phyloP scores from a whole-genome alignment of 1,284 basidiomycete genomes.

The Sutorius eximius region DNA sequence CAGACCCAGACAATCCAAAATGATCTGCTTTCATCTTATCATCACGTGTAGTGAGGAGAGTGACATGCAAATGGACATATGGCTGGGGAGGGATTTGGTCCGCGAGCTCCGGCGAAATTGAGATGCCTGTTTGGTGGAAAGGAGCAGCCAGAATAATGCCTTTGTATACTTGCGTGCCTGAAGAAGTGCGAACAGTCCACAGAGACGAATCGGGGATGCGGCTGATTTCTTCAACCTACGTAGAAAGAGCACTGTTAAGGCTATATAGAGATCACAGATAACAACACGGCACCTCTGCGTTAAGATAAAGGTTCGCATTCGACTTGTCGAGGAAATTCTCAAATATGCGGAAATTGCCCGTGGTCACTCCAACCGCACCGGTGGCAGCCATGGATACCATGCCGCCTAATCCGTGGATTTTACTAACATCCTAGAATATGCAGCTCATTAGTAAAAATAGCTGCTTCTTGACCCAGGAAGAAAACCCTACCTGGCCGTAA shows the following conservation, averaged over 20 bases:
- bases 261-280: background rate
- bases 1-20: constrained; percentile 57
- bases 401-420: constrained; percentile 83
- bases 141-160: constrained; percentile 79
- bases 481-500: constrained; percentile 72
- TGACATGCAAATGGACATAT: constrained; percentile 88
- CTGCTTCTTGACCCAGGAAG: background rate
- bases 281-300: constrained; percentile 55
- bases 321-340: constrained; percentile 75
- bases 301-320: constrained; percentile 66
- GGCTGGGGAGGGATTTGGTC: constrained; percentile 62
- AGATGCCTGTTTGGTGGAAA: constrained; percentile 62
- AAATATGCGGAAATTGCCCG: constrained; percentile 89
- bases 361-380: constrained; percentile 67
- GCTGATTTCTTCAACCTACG: constrained; percentile 53
- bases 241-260: background rate
- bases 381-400: constrained; percentile 71
- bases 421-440: constrained; percentile 55
- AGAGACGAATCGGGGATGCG: constrained; percentile 39
- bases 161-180: constrained; percentile 52
- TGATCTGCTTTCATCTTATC: constrained; percentile 64
- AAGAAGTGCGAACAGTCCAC: constrained; percentile 52
- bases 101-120: constrained; percentile 46
- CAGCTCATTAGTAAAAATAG: background rate
- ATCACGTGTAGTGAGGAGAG: constrained; percentile 79